phyloP scores from a whole-genome alignment of 148 eudicot species.

The Salicornia ramosissima region DNA sequence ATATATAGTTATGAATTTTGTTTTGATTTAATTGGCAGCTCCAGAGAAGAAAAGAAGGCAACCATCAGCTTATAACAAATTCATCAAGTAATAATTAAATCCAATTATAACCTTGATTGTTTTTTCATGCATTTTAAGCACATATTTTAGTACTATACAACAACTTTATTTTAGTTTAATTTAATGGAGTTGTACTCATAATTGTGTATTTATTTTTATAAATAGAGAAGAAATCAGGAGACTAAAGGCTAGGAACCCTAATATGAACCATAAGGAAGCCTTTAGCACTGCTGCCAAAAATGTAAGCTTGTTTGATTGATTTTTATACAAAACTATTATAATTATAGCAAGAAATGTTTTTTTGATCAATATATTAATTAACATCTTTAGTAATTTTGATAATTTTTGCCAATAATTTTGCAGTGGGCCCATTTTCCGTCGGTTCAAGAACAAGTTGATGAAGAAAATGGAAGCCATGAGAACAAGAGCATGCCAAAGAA shows the following conservation, averaged over 20 bases:
- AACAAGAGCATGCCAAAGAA: conserved; percentile 22
- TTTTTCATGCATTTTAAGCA: too few species aligned
- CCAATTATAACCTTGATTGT: neutral
- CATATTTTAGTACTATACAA: too few species aligned
- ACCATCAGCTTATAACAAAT: conserved; percentile 80
- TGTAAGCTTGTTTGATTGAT: conserved; percentile 45
- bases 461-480: conserved; percentile 31
- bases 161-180: too few species aligned
- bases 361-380: too few species aligned
- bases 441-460: conserved; percentile 34
- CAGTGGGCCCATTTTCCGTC: conserved; percentile 95
- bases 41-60: conserved; percentile 84
- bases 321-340: neutral
- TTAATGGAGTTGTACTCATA: too few species aligned
- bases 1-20: neutral
- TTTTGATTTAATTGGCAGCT: conserved; percentile 40
- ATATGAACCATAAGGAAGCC: conserved; percentile 89
- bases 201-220: too few species aligned
- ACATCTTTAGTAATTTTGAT: neutral
- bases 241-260: conserved; percentile 62
- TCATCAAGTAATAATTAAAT: conserved; percentile 59
- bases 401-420: neutral
- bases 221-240: conserved; percentile 85
- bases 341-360: too few species aligned
- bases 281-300: conserved; percentile 97